These are phyloP conservation scores for Penicillium sp. DNA, from an alignment of 2,329 filamentous ascomycete species.

Conservation along the genomic window DNA sequence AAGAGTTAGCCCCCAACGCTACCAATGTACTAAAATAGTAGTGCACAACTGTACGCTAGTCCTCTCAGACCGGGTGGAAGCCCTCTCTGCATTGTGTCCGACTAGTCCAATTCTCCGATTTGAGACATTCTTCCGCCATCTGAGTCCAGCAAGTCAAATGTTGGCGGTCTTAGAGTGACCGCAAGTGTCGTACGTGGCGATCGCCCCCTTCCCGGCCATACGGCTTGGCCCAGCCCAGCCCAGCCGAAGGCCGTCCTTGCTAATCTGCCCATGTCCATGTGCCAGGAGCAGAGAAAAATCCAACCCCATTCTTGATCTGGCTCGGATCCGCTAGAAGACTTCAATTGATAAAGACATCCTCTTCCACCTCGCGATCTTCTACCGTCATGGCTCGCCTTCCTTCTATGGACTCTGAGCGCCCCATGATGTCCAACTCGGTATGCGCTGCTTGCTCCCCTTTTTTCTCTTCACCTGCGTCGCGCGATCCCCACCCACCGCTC, in stretches of 20 bases:
- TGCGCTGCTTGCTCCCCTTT: slow-evolving; percentile 7
- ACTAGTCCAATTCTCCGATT: too few species aligned
- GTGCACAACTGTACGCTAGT: too few species aligned
- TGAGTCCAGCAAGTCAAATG: too few species aligned
- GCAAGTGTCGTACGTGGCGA: neutral
- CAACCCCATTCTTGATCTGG: neutral
- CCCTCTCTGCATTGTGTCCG: too few species aligned
- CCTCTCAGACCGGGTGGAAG: too few species aligned
- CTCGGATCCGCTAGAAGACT: neutral
- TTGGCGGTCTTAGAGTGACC: neutral
- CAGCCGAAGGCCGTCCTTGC: slow-evolving; percentile 2
- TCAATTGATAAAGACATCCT: slow-evolving; percentile 1
- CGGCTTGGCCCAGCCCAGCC: slow-evolving; percentile 2
- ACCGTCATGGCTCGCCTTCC: slow-evolving; percentile 33
- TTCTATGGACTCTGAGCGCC: slow-evolving; percentile 50
- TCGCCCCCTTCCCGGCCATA: neutral
- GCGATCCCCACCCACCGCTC: neutral
- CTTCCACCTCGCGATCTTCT: neutral
- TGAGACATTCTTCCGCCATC: too few species aligned
- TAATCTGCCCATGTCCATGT: slow-evolving; percentile 4
- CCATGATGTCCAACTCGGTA: slow-evolving; percentile 52
- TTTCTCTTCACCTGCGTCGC: neutral
- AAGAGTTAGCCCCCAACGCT: too few species aligned
- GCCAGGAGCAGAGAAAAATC: neutral
- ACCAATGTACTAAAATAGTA: too few species aligned